A percentile compares a stretch with the other conserved stretches of the same genome.
Evolutionary conservation across 2,329 filamentous ascomycete genomes (phyloP).

Genomic region (Tolypocladium paradoxum): DNA sequence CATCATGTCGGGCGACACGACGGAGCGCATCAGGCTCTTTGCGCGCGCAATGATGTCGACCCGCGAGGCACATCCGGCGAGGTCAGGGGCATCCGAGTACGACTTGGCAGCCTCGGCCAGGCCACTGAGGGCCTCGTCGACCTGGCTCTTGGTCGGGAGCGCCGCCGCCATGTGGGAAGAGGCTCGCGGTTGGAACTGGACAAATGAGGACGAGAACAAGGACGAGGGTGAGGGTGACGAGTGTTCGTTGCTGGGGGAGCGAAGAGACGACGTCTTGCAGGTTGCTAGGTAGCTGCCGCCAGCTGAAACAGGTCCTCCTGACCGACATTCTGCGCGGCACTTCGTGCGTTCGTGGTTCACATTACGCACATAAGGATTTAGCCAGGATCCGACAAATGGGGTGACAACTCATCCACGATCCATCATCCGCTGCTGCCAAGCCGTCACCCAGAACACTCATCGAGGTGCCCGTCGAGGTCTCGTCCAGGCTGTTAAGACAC

Average conservation of each 20-base stretch:
- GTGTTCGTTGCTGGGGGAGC: background rate
- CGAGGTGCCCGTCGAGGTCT: too few species aligned
- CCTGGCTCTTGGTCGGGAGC: conserved; percentile 8
- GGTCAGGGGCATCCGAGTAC: conserved; percentile 13
- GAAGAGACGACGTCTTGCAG: background rate
- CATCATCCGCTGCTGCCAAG: too few species aligned
- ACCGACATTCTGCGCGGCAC: background rate
- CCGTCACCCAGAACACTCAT: too few species aligned
- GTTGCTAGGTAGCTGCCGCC: too few species aligned
- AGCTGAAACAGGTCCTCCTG: background rate
- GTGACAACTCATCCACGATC: too few species aligned
- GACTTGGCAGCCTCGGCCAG: conserved; percentile 9
- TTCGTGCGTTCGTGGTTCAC: too few species aligned
- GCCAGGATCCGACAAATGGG: too few species aligned
- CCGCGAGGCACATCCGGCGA: conserved; percentile 14
- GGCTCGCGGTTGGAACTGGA: background rate
- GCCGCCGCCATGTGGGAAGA: conserved; percentile 4
- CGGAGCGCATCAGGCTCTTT: conserved; percentile 14
- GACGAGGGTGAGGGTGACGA: background rate
- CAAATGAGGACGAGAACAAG: background rate
- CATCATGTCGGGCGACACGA: conserved; percentile 16
- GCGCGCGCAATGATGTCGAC: conserved; percentile 16
- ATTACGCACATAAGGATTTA: too few species aligned
- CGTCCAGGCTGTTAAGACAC: too few species aligned
- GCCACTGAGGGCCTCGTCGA: conserved; percentile 10